These are phyloP conservation scores for Kodamaea nitidulidarum DNA, from an alignment of 805 yeast species.

Conservation along the genomic window DNA sequence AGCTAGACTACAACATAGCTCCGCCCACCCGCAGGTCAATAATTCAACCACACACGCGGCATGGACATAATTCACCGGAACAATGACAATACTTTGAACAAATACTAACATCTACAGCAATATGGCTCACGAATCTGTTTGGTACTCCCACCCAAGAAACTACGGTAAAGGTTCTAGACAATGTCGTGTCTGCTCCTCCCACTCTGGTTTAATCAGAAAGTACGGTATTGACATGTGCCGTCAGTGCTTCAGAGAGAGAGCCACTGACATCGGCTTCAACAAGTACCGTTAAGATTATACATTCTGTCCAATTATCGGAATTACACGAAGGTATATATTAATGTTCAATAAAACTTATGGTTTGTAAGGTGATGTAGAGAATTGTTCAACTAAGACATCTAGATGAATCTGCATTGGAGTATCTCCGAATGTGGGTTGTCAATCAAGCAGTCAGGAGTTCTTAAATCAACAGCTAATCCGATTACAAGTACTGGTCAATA, in stretches of 20 bases:
- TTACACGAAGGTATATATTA: conserved; percentile 9
- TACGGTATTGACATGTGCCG: conserved; percentile 99
- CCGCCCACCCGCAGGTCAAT: too few species aligned
- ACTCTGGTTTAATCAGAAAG: conserved; percentile 99
- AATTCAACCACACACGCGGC: too few species aligned
- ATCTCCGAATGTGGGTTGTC: too few species aligned
- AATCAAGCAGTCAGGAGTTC: not conserved
- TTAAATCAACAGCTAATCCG: not conserved
- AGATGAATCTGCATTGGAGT: too few species aligned
- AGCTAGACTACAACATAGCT: not conserved
- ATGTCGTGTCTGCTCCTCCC: conserved; percentile 99
- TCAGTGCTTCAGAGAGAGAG: conserved; percentile 99
- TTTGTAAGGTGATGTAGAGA: conserved; percentile 3
- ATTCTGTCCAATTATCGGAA: conserved; percentile 6
- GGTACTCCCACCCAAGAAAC: conserved; percentile 99
- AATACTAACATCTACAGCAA: conserved; percentile 47
- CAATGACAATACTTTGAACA: too few species aligned
- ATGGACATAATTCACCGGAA: too few species aligned
- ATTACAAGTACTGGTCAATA: too few species aligned
- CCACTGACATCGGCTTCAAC: conserved; percentile 98
- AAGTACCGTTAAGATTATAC: conserved; percentile 78
- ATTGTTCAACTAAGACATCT: too few species aligned
- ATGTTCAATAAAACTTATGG: conserved; percentile 7
- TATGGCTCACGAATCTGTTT: conserved; percentile 99
- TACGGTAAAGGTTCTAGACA: conserved; percentile 99